Evolutionary conservation across 208 protist species (phyloP).

Genomic region (Crithidia bombi): DNA sequence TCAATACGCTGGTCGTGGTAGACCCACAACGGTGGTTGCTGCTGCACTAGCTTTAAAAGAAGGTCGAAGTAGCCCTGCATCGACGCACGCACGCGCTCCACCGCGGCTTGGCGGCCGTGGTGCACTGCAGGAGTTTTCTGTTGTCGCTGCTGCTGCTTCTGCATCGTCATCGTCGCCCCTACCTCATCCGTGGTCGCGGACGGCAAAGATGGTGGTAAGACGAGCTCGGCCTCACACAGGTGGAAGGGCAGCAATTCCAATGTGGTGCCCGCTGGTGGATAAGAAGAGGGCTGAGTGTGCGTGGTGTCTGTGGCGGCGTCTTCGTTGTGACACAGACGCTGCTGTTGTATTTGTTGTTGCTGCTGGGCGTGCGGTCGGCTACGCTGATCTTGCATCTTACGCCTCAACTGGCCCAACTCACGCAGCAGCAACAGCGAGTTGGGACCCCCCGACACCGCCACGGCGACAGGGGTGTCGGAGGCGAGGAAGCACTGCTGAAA

Average conservation of each 20-base stretch:
- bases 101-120: slow-evolving; percentile 7
- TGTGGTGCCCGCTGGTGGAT: slow-evolving; percentile 14
- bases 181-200: neutral
- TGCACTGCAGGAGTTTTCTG: neutral
- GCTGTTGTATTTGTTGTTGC: neutral
- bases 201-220: slow-evolving; percentile 37
- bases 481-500: slow-evolving; percentile 67
- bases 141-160: neutral
- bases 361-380: slow-evolving; percentile 2
- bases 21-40: slow-evolving; percentile 43
- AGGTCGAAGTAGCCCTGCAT: slow-evolving; percentile 52
- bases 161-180: neutral
- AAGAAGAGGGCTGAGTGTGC: neutral
- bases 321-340: neutral
- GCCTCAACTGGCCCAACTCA: slow-evolving; percentile 60
- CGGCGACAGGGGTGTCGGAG: slow-evolving; percentile 59
- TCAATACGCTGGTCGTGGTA: slow-evolving; percentile 21
- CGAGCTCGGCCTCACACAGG: slow-evolving; percentile 67
- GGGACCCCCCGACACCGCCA: slow-evolving; percentile 75
- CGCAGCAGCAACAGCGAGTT: slow-evolving; percentile 77
- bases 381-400: slow-evolving; percentile 3
- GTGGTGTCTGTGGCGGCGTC: no score
- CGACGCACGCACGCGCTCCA: slow-evolving; percentile 22
- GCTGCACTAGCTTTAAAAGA: slow-evolving; percentile 40
- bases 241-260: slow-evolving; percentile 70